These are phyloP conservation scores for Coemansia sp. DNA, from an alignment of 192 early-diverging fungal species.

Conservation along the genomic window DNA sequence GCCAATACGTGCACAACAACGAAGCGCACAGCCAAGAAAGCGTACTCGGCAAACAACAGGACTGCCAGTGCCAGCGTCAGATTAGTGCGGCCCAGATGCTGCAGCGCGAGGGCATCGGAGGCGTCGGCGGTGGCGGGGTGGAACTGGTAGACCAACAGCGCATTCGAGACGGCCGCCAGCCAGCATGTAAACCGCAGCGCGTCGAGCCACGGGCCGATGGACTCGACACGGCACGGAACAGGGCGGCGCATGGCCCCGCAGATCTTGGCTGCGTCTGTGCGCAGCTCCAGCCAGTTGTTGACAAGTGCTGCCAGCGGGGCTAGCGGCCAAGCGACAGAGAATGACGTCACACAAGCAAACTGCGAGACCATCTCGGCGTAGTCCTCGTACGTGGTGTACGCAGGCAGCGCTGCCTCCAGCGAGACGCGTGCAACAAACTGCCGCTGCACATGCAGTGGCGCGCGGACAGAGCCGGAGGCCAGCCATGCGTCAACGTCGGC, in stretches of 20 bases:
- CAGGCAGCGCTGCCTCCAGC: constrained; percentile 57
- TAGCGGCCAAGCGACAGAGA: constrained; percentile 83
- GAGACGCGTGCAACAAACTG: constrained; percentile 41
- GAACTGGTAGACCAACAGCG: constrained; percentile 58
- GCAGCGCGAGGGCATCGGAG: constrained; percentile 33
- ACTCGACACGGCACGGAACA: constrained; percentile 67
- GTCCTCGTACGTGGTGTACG: constrained; percentile 83
- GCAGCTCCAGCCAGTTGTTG: constrained; percentile 91
- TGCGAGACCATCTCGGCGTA: constrained; percentile 93
- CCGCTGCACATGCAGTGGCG: constrained; percentile 24
- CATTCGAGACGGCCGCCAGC: constrained; percentile 57
- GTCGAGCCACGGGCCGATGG: constrained; percentile 76
- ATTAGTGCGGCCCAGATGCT: constrained; percentile 44
- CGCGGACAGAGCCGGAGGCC: constrained; percentile 1
- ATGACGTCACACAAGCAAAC: constrained; percentile 86
- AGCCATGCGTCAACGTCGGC: constrained; percentile 25
- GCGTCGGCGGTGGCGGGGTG: constrained; percentile 33
- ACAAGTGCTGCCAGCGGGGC: constrained; percentile 76
- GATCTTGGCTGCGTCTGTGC: constrained; percentile 90
- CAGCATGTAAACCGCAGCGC: constrained; percentile 60
- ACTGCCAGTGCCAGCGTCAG: constrained; percentile 49
- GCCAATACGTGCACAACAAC: constrained; percentile 35
- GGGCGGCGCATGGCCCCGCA: constrained; percentile 73
- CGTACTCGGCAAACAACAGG: constrained; percentile 50
- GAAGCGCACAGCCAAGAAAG: constrained; percentile 46